Percentiles rank a stretch among this genome's conserved stretches.
Evolutionary conservation across 2,329 filamentous ascomycete genomes (phyloP).

Genomic region (Lizonia empirigonia): DNA sequence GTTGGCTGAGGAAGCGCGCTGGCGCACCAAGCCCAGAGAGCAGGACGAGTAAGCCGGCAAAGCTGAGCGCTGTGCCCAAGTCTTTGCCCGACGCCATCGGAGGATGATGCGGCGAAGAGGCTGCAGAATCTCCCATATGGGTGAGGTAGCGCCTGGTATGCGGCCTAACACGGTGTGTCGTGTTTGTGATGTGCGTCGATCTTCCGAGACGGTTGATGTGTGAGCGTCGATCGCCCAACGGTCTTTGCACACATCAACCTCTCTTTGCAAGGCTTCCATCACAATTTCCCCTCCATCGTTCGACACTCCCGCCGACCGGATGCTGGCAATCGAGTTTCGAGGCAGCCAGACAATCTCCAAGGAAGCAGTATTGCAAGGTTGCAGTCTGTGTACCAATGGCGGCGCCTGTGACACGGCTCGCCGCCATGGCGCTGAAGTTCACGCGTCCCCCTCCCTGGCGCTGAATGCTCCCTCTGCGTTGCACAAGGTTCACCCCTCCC

Average conservation of each 20-base stretch:
- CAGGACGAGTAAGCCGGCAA: slow-evolving; percentile 6
- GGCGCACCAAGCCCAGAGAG: neutral
- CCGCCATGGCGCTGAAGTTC: slow-evolving; percentile 32
- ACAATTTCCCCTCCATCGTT: slow-evolving; percentile 1
- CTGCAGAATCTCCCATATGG: slow-evolving; percentile 14
- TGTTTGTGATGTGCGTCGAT: slow-evolving; percentile 15
- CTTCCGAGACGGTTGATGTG: slow-evolving; percentile 7
- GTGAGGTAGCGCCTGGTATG: slow-evolving; percentile 13
- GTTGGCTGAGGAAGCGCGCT: slow-evolving; percentile 10
- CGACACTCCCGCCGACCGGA: slow-evolving; percentile 17
- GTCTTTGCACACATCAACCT: slow-evolving; percentile 18
- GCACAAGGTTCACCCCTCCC: slow-evolving; percentile 35
- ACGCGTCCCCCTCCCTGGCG: slow-evolving; percentile 32
- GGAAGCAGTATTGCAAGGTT: slow-evolving; percentile 36
- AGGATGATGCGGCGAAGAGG: slow-evolving; percentile 4
- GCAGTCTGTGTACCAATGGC: slow-evolving; percentile 42
- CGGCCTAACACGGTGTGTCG: slow-evolving; percentile 13
- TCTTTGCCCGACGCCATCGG: slow-evolving; percentile 9
- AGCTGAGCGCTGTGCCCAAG: slow-evolving; percentile 15
- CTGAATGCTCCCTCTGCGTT: slow-evolving; percentile 33
- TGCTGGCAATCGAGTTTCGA: slow-evolving; percentile 20
- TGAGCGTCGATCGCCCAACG: slow-evolving; percentile 1
- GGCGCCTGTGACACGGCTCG: slow-evolving; percentile 36
- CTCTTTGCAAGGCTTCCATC: slow-evolving; percentile 9
- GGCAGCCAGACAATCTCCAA: slow-evolving; percentile 18